These are phyloP conservation scores for Colletotrichum ledebouriae DNA, from an alignment of 2,329 filamentous ascomycete genomes.

Conservation along the genomic window DNA sequence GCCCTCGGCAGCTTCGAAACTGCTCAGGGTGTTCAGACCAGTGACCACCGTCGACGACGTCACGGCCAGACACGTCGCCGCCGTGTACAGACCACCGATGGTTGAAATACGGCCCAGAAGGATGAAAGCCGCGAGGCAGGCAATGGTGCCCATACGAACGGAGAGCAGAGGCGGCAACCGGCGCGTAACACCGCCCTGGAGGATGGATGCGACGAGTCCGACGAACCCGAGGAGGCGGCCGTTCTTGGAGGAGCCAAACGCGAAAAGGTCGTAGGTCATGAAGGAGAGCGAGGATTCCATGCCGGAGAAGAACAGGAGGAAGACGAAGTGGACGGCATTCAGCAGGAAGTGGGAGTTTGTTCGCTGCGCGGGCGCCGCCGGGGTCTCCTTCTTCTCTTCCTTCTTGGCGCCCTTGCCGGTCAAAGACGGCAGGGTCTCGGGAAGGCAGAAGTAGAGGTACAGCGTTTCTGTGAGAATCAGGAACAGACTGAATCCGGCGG, in stretches of 20 bases:
- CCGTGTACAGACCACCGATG: slow-evolving; percentile 79
- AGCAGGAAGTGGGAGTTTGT: slow-evolving; percentile 89
- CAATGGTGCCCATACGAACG: slow-evolving; percentile 82
- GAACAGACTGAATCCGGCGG: slow-evolving; percentile 87
- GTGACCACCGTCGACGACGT: slow-evolving; percentile 97
- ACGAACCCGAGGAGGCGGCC: slow-evolving; percentile 91
- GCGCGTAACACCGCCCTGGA: slow-evolving; percentile 92
- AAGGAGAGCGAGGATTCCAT: slow-evolving; percentile 99
- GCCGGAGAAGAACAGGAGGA: slow-evolving; percentile 96
- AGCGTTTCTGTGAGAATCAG: slow-evolving; percentile 89
- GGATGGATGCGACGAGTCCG: slow-evolving; percentile 89
- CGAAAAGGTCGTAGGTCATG: slow-evolving; percentile 95
- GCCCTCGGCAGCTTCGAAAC: slow-evolving; percentile 84
- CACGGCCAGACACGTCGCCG: slow-evolving; percentile 86
- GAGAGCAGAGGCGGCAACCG: slow-evolving; percentile 85
- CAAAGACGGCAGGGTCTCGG: slow-evolving; percentile 83
- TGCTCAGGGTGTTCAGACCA: slow-evolving; percentile 90
- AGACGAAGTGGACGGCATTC: slow-evolving; percentile 88
- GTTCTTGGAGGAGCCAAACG: slow-evolving; percentile 82
- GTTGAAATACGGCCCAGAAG: slow-evolving; percentile 79
- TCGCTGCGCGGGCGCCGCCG: slow-evolving; percentile 56
- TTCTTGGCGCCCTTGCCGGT: slow-evolving; percentile 50
- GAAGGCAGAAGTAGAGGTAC: slow-evolving; percentile 87
- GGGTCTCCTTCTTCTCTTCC: slow-evolving; percentile 41
- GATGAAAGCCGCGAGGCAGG: slow-evolving; percentile 84